Conservation (phyloP, 2,329 filamentous ascomycete species). For the Stagonosporopsis vannaccii region DNA sequence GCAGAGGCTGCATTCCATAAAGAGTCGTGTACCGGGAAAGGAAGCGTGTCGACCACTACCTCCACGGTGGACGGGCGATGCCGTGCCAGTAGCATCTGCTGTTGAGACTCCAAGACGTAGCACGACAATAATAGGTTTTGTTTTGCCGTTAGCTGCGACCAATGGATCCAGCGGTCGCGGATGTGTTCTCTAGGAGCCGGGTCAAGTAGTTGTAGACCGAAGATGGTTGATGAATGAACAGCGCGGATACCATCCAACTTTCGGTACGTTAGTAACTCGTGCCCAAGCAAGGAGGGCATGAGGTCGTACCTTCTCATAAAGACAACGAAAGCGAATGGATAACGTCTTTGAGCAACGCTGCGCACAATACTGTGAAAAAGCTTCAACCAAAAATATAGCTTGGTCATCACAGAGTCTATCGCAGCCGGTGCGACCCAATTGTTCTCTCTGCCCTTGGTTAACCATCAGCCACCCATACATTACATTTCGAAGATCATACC, state of each 20-base stretch:
- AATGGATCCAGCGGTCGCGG: constrained; percentile 41
- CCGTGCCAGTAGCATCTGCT: constrained; percentile 42
- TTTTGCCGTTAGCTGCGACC: constrained; percentile 41
- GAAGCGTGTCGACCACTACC: constrained; percentile 43
- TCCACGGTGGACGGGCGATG: constrained; percentile 26
- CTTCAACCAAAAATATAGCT: constrained; percentile 53
- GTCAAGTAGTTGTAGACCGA: constrained; percentile 25
- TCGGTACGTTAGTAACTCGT: too few relatives aligned
- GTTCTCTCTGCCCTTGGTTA: constrained; percentile 38
- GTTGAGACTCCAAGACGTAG: constrained; percentile 53
- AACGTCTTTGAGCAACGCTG: constrained; percentile 48
- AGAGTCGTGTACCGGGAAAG: constrained; percentile 44
- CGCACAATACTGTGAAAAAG: constrained; percentile 52
- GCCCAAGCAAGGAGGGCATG: not conserved
- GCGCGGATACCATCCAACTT: not conserved
- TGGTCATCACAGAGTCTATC: constrained; percentile 53
- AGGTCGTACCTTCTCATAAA: constrained; percentile 45
- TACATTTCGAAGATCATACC: constrained; percentile 24
- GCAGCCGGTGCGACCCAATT: constrained; percentile 32
- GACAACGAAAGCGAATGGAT: constrained; percentile 48
- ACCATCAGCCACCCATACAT: not conserved
- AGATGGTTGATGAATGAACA: not conserved
- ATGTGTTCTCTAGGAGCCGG: constrained; percentile 30
- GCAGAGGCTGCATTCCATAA: constrained; percentile 48
- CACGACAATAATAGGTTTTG: constrained; percentile 52